These are phyloP conservation scores for Fistulifera solaris DNA, from an alignment of 108 stramenopile species.

Conservation along the genomic window DNA sequence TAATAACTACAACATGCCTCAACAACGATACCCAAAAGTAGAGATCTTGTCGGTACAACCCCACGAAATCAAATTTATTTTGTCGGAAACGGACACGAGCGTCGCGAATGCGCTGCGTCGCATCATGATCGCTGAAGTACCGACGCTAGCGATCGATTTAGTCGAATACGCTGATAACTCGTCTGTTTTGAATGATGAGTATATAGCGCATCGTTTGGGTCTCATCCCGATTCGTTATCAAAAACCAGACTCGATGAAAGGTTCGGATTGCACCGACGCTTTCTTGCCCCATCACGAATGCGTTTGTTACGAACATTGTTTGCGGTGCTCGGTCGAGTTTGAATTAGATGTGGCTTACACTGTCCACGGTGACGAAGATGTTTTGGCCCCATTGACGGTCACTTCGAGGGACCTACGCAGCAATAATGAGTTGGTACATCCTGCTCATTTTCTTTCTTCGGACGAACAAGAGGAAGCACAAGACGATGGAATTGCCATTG, in stretches of 20 bases:
- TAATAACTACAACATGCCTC: slow-evolving; percentile 45
- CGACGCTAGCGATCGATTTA: slow-evolving; percentile 93
- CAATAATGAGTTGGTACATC: slow-evolving; percentile 56
- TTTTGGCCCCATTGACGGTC: slow-evolving; percentile 60
- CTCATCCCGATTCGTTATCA: slow-evolving; percentile 85
- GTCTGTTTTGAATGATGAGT: slow-evolving; percentile 92
- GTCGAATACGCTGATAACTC: slow-evolving; percentile 93
- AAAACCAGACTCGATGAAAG: slow-evolving; percentile 49
- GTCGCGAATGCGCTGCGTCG: slow-evolving; percentile 93
- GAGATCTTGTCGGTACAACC: slow-evolving; percentile 63
- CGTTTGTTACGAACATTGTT: slow-evolving; percentile 77
- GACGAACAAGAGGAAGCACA: slow-evolving; percentile 79
- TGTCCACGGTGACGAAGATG: slow-evolving; percentile 42
- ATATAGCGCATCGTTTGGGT: slow-evolving; percentile 94
- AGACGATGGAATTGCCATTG: slow-evolving; percentile 85
- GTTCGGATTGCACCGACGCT: slow-evolving; percentile 52
- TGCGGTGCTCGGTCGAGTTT: slow-evolving; percentile 81
- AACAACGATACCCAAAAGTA: slow-evolving; percentile 83
- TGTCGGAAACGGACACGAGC: slow-evolving; percentile 89
- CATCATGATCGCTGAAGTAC: slow-evolving; percentile 96
- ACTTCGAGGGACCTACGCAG: slow-evolving; percentile 58
- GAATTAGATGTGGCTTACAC: slow-evolving; percentile 79
- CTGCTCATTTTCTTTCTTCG: slow-evolving; percentile 77
- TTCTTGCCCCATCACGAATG: slow-evolving; percentile 75
- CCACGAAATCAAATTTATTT: slow-evolving; percentile 84